A percentile compares a stretch with the other conserved stretches of the same genome.
phyloP scores from a whole-genome alignment of 192 early-diverging fungal species.

The Entomortierella parvispora region DNA sequence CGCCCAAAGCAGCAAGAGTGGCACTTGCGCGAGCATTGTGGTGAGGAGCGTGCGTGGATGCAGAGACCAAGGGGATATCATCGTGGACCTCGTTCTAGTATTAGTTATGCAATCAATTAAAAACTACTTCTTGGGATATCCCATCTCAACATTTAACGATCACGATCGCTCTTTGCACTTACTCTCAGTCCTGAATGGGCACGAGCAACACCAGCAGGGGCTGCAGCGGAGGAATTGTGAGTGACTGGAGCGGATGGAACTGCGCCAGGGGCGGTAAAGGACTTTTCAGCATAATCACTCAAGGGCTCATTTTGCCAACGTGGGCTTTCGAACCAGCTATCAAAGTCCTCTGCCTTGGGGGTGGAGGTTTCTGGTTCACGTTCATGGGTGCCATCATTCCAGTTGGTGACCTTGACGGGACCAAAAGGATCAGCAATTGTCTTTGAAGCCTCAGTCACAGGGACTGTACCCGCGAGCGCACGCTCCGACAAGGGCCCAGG shows the following conservation, averaged over 20 bases:
- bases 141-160: too few relatives aligned
- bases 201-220: neutral
- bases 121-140: too few relatives aligned
- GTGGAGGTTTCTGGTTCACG: neutral
- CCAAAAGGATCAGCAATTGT: slow-evolving; percentile 11
- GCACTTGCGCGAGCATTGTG: neutral
- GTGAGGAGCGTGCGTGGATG: neutral
- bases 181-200: neutral
- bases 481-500: slow-evolving; percentile 12
- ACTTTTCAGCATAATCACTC: neutral
- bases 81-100: too few relatives aligned
- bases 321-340: neutral
- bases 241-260: neutral
- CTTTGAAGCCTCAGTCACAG: neutral
- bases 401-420: slow-evolving; percentile 19
- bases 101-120: too few relatives aligned
- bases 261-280: neutral
- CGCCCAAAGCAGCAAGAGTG: neutral
- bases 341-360: slow-evolving; percentile 19
- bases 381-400: slow-evolving; percentile 16
- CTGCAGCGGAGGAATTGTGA: neutral
- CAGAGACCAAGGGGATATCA: too few relatives aligned
- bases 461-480: slow-evolving; percentile 1
- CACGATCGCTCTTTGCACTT: neutral
- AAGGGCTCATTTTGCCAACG: neutral